A percentile compares a stretch with the other conserved stretches of the same genome.
Evolutionary conservation across 148 eudicot species (phyloP).

Genomic region (Camellia sinensis): DNA sequence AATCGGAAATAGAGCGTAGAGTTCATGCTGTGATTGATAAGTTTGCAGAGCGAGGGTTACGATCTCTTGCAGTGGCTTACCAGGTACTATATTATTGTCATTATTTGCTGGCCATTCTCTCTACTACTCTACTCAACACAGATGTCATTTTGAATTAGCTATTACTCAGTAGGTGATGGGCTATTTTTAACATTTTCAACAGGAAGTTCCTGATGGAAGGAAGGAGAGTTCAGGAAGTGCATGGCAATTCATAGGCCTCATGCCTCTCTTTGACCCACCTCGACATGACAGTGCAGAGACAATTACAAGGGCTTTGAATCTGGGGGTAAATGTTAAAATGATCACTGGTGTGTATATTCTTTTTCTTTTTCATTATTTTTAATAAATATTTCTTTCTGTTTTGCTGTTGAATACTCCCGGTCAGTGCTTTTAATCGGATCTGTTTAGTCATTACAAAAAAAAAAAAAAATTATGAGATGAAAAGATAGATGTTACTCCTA

Average conservation of each 20-base stretch:
- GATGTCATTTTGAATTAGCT: not conserved
- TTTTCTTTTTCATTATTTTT: not conserved
- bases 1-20: constrained; percentile 44
- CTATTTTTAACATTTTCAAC: constrained; percentile 8
- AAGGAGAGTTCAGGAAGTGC: constrained; percentile 51
- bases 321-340: constrained; percentile 62
- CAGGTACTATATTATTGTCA: constrained; percentile 30
- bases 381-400: not conserved
- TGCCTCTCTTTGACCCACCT: constrained; percentile 64
- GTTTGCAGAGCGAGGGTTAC: constrained; percentile 54
- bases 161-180: not conserved
- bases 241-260: constrained; percentile 51
- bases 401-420: not conserved
- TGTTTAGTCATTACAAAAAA: not conserved
- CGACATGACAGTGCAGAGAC: constrained; percentile 63
- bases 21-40: constrained; percentile 54
- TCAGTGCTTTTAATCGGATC: not conserved
- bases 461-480: not conserved
- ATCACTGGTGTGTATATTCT: constrained; percentile 40
- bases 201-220: constrained; percentile 52
- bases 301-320: constrained; percentile 48
- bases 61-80: constrained; percentile 60
- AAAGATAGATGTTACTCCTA: no score
- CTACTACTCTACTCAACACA: not conserved
- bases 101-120: not conserved